phyloP scores from a whole-genome alignment of 441 rosid genomes.

The Euphorbia celastroides region DNA sequence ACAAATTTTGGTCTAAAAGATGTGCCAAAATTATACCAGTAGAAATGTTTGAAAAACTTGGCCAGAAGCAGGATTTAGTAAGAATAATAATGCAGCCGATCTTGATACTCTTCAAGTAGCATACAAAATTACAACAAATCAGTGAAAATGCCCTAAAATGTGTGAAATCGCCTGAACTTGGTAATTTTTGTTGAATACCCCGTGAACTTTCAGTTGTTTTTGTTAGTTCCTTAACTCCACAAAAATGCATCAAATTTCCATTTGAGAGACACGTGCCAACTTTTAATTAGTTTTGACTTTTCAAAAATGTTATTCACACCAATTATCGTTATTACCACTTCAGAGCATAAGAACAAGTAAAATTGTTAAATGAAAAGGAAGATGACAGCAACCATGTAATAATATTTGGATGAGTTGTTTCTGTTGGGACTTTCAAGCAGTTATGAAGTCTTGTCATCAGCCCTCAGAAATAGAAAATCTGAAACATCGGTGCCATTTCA shows the following conservation, averaged over 20 bases:
- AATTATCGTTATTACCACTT: too few species aligned
- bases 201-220: too few species aligned
- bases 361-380: background rate
- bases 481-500: background rate
- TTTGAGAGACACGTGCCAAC: too few species aligned
- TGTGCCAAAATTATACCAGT: background rate
- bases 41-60: background rate
- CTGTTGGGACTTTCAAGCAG: background rate
- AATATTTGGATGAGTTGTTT: background rate
- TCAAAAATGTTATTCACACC: too few species aligned
- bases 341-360: too few species aligned
- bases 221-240: too few species aligned
- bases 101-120: background rate
- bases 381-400: background rate
- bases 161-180: too few species aligned
- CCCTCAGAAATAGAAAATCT: background rate
- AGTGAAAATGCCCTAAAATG: too few species aligned
- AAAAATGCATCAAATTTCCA: too few species aligned
- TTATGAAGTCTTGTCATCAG: background rate
- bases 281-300: too few species aligned
- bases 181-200: too few species aligned
- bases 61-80: background rate
- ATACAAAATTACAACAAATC: background rate
- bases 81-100: background rate
- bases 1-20: background rate